Evolutionary conservation across 2,329 filamentous ascomycete genomes (phyloP), one percentile per base, ranked within the genome.

Genomic region (Pseudogymnoascus sp.): DNA sequence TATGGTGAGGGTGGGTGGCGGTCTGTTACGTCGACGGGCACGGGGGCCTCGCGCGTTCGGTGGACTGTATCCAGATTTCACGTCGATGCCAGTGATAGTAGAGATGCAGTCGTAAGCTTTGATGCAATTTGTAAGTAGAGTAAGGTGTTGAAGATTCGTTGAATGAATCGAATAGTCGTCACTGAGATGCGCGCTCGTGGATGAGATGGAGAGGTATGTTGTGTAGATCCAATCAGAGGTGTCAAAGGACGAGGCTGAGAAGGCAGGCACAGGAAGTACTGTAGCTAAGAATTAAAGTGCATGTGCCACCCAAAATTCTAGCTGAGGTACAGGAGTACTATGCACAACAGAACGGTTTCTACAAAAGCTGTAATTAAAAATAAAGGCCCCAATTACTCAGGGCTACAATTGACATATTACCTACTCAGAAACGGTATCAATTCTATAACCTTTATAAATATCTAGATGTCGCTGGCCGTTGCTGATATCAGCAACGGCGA

Each of bases 211-310:
- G 47, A 54, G 7, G 47, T 54, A 5, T 22, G 32, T n/a, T 38
- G 12, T 11, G 37, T n/a, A 28, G 25, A 11, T n/a, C 32, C 57
- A 37, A 35, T 58, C 35, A 35, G 37, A 38, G 57, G 57, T n/a
- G 18, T 35, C 32, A 25, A 22, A 58, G 32, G 32, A 58, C 57
- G 22, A 58, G 57, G 57, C 57, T 58, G 57, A 38, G 32, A 58
- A 37, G 22, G 30, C 16, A 54, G 22, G 30, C 16, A 54, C 28
- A 2, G n/a, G 16, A 30, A 18, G 38, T 22, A 54, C 28, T 1
- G 25, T 30, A 30, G 43, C 43, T 50, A 30, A 6, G 14, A 30
- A 30, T 11, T 30, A 41, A 9, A 41, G 38, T 41, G 20, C 38
- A 12, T 41, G 18, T 41, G 38, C 38, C 18, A 20, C 38, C 18